These are phyloP conservation scores for Neobulgaria alba DNA, from an alignment of 2,329 filamentous ascomycete species.

Conservation along the genomic window DNA sequence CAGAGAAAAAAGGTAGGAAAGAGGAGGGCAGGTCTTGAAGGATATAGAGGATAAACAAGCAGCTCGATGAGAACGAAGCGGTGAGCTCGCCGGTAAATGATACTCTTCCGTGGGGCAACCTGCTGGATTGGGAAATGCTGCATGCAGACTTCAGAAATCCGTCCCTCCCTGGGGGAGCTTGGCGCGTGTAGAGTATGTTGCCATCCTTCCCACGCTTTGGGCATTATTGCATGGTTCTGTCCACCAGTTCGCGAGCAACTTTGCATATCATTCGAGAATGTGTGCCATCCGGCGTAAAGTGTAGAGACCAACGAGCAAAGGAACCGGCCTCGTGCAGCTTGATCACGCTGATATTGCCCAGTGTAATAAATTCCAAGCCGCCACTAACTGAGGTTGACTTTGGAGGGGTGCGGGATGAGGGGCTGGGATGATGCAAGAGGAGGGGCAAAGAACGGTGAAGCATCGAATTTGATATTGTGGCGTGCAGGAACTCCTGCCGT, in stretches of 20 bases:
- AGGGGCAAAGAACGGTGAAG: background rate
- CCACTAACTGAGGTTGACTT: background rate
- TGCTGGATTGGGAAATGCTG: background rate
- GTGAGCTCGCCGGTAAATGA: background rate
- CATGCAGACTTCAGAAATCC: background rate
- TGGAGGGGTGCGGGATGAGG: background rate
- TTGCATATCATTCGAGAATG: background rate
- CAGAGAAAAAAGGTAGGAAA: background rate
- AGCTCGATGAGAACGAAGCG: conserved; percentile 6
- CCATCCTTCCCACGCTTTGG: background rate
- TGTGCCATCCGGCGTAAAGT: background rate
- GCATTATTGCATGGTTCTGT: background rate
- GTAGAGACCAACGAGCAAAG: background rate
- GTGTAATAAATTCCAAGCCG: background rate
- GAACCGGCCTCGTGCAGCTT: background rate
- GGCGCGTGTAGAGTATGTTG: background rate
- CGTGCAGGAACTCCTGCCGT: conserved; percentile 11
- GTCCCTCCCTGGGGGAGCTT: no score
- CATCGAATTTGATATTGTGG: background rate
- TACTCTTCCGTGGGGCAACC: background rate
- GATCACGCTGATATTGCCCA: background rate
- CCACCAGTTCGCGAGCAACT: background rate
- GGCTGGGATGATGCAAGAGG: no score
- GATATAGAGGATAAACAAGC: background rate
- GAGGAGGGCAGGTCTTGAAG: conserved; percentile 2